Percentiles rank a stretch among this genome's conserved stretches.
Evolutionary conservation across 768 basidiomycete species (phyloP).

Genomic region (Lactarius quietus): DNA sequence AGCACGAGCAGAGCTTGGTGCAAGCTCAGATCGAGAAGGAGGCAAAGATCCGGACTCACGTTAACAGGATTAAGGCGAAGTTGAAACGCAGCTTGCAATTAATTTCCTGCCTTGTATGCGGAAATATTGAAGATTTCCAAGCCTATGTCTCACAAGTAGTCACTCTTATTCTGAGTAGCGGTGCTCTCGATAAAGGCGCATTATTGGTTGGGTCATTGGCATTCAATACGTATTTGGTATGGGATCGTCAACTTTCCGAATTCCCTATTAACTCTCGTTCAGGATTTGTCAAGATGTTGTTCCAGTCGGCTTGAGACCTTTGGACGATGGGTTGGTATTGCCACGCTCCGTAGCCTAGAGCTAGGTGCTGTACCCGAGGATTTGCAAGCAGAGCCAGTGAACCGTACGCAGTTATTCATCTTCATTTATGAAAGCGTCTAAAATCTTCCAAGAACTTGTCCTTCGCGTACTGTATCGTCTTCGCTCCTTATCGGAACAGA

Average conservation of each 20-base stretch:
- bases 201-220: slow-evolving; percentile 58
- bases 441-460: slow-evolving; percentile 55
- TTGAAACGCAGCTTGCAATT: slow-evolving; percentile 67
- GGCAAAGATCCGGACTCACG: slow-evolving; percentile 55
- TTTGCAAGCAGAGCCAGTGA: slow-evolving; percentile 65
- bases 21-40: slow-evolving; percentile 84
- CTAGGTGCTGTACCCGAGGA: slow-evolving; percentile 67
- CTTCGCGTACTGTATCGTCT: slow-evolving; percentile 84
- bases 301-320: slow-evolving; percentile 71
- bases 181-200: slow-evolving; percentile 56
- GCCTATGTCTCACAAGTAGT: slow-evolving; percentile 56
- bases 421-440: neutral
- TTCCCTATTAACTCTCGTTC: slow-evolving; percentile 7
- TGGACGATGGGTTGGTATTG: slow-evolving; percentile 73
- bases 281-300: slow-evolving; percentile 69
- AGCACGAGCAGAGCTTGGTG: slow-evolving; percentile 81
- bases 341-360: slow-evolving; percentile 72
- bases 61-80: slow-evolving; percentile 49
- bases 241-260: slow-evolving; percentile 27
- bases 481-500: slow-evolving; percentile 73
- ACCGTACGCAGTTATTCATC: slow-evolving; percentile 40
- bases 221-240: slow-evolving; percentile 77
- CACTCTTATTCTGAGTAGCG: slow-evolving; percentile 53
- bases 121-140: slow-evolving; percentile 50
- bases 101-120: slow-evolving; percentile 57